phyloP scores from a whole-genome alignment of 2,329 filamentous ascomycete genomes.

The Botrytis deweyae region DNA sequence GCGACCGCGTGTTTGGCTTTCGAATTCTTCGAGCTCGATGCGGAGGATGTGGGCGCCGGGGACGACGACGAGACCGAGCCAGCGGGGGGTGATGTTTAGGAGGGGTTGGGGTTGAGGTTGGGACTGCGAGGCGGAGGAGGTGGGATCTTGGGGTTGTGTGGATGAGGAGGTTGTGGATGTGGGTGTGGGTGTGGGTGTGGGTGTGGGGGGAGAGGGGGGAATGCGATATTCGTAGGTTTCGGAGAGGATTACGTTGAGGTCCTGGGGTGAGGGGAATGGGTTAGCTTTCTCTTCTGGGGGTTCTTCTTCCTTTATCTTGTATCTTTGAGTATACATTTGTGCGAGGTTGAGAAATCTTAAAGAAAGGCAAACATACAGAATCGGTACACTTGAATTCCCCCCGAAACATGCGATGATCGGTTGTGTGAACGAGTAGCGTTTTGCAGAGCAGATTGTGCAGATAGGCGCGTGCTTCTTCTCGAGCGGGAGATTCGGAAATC shows the following conservation, averaged over 20 bases:
- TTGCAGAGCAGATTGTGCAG: conserved; percentile 71
- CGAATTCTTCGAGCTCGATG: conserved; percentile 82
- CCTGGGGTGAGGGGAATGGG: conserved; percentile 49
- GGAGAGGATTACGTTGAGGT: conserved; percentile 83
- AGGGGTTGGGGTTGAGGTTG: neutral
- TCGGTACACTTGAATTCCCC: conserved; percentile 95
- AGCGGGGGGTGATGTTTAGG: conserved; percentile 68
- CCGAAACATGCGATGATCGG: conserved; percentile 83
- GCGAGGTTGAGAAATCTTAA: neutral
- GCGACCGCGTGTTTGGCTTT: conserved; percentile 43
- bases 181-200: neutral
- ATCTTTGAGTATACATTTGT: neutral
- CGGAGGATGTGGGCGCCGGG: conserved; percentile 82
- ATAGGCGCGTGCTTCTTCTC: conserved; percentile 54
- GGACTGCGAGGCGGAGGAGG: conserved; percentile 13
- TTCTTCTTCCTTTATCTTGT: too few relatives aligned
- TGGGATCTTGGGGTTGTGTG: conserved; percentile 47
- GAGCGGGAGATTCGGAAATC: conserved; percentile 20
- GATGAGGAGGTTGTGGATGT: conserved; percentile 47
- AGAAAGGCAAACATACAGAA: conserved; percentile 56
- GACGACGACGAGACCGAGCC: conserved; percentile 85
- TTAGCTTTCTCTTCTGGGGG: neutral
- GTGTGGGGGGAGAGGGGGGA: conserved; percentile 52
- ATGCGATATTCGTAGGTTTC: conserved; percentile 87
- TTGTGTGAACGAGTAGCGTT: conserved; percentile 74